These are phyloP conservation scores for Bruguiera sexangula DNA, from an alignment of 345 rosid species.

Conservation along the genomic window DNA sequence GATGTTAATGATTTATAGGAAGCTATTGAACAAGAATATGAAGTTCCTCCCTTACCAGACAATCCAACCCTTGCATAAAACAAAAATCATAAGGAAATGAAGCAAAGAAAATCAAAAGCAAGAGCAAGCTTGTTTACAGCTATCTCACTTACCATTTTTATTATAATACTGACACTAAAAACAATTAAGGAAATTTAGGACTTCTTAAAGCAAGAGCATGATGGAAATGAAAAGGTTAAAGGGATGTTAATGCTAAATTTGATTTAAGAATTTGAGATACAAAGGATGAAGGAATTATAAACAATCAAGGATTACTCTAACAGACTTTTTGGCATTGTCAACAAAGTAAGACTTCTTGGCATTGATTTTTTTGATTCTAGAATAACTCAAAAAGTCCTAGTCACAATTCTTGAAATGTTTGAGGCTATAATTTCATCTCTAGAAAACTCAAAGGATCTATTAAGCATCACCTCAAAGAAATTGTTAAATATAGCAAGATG, in stretches of 20 bases:
- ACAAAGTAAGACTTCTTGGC: neutral
- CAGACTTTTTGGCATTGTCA: neutral
- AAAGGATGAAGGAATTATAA: neutral
- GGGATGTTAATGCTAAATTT: neutral
- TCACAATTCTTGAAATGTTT: neutral
- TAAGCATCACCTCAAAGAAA: neutral
- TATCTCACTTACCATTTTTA: too few species aligned
- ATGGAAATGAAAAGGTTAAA: neutral
- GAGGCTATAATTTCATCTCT: neutral
- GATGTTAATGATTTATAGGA: too few species aligned
- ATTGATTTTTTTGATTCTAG: neutral
- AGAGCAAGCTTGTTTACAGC: too few species aligned
- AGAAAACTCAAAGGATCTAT: neutral
- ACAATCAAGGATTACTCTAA: neutral
- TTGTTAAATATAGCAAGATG: neutral
- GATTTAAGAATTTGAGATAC: neutral
- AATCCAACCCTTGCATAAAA: too few species aligned
- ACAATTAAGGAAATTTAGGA: too few species aligned
- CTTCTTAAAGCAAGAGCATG: neutral
- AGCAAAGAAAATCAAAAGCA: too few species aligned
- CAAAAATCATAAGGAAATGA: too few species aligned
- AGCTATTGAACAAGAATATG: too few species aligned
- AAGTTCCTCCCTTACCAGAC: too few species aligned
- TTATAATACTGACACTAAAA: too few species aligned
- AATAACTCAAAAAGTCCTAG: neutral